Evolutionary conservation across 1,284 basidiomycete species (phyloP).

Genomic region (Pseudozyma sp.): DNA sequence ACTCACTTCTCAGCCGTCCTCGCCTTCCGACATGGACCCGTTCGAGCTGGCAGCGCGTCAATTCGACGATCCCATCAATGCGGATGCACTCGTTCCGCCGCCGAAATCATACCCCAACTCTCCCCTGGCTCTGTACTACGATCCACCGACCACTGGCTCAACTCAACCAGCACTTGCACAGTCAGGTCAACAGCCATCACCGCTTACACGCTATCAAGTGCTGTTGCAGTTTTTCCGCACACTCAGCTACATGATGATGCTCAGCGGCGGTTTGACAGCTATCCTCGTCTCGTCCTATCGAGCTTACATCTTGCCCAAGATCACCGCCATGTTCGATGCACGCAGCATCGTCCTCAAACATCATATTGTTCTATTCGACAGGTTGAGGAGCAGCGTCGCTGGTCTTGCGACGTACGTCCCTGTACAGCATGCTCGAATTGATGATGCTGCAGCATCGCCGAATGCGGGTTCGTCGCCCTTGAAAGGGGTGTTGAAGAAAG

Average conservation of each 20-base stretch:
- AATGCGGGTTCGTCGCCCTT: conserved; percentile 11
- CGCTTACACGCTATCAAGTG: conserved; percentile 58
- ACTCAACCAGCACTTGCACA: not conserved
- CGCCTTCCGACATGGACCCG: conserved; percentile 20
- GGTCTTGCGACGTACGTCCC: conserved; percentile 38
- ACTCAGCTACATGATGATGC: conserved; percentile 58
- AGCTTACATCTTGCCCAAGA: conserved; percentile 56
- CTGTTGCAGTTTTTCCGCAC: conserved; percentile 61
- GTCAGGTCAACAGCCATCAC: not conserved
- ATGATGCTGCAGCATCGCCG: conserved; percentile 2
- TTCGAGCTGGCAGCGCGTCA: conserved; percentile 50
- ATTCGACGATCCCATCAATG: conserved; percentile 58
- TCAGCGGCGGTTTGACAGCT: conserved; percentile 60
- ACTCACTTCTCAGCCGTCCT: conserved; percentile 7
- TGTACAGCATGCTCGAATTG: conserved; percentile 13
- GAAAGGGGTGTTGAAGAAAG: conserved; percentile 55
- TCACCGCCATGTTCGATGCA: conserved; percentile 56
- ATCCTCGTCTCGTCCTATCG: conserved; percentile 56
- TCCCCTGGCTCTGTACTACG: conserved; percentile 63
- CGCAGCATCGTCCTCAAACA: conserved; percentile 53
- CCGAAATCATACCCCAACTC: conserved; percentile 58
- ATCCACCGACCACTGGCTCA: conserved; percentile 17
- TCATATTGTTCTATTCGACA: conserved; percentile 53
- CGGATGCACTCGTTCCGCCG: conserved; percentile 32
- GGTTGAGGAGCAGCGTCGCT: conserved; percentile 31